Percentiles rank a stretch among this genome's conserved stretches.
Evolutionary conservation across 768 basidiomycete genomes (phyloP).

Genomic region (Naganishia vaughanmartiniae): DNA sequence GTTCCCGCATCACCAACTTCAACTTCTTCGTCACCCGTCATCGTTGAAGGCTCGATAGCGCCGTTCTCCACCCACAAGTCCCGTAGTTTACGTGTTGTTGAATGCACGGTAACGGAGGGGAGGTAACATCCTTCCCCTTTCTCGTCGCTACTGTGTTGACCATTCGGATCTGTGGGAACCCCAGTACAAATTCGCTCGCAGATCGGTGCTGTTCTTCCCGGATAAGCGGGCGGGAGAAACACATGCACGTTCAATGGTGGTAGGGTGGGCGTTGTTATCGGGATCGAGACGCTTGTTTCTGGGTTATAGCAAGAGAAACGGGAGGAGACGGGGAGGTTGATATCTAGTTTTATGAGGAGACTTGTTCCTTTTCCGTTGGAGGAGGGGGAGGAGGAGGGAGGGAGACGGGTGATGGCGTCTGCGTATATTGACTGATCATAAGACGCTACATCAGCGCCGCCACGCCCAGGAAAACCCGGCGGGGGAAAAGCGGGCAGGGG

Average conservation of each 20-base stretch:
- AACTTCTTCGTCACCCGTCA: background rate
- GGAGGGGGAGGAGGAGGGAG: background rate
- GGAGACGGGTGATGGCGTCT: constrained; percentile 36
- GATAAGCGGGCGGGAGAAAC: constrained; percentile 37
- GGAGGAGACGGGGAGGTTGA: constrained; percentile 32
- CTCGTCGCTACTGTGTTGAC: background rate
- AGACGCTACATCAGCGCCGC: no score
- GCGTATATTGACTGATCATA: background rate
- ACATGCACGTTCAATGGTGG: constrained; percentile 35
- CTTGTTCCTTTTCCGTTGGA: no score
- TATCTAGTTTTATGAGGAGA: constrained; percentile 28
- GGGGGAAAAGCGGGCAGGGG: no score
- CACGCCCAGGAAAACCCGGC: no score
- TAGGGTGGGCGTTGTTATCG: constrained; percentile 37
- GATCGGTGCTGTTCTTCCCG: constrained; percentile 17
- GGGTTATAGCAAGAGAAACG: constrained; percentile 33
- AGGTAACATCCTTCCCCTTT: background rate
- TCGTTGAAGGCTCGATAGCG: no score
- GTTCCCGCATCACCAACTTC: constrained; percentile 15
- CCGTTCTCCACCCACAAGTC: constrained; percentile 40
- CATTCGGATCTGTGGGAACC: background rate
- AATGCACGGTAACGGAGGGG: background rate
- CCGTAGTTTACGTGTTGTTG: constrained; percentile 1
- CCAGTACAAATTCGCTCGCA: background rate
- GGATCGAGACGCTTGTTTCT: background rate